Base-by-base conservation (phyloP, 2,329 filamentous ascomycete species). In the Fusarium globosum region DNA sequence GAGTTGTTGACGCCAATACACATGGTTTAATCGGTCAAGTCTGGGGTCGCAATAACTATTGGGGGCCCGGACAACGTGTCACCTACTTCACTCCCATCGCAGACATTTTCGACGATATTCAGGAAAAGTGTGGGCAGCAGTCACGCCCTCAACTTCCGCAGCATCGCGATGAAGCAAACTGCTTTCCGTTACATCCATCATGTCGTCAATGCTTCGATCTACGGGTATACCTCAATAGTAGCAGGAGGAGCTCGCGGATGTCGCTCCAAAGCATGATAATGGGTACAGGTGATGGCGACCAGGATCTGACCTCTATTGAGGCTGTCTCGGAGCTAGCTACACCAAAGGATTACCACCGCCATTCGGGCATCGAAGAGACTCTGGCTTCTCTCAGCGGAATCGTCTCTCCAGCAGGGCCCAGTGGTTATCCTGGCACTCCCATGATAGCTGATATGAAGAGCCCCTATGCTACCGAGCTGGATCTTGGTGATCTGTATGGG, bases 21-120 rank as follows among this genome's bases (percentile, higher is more conserved):
- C 80, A 84, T 35, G 71, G 77, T 9, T 78, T 86, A 16, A 68
- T 86, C 28, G 84, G 84, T 12, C 83, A 85, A 62, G 79, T 86
- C 41, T 86, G 84, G 84, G 84, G 84, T 2, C 78, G 84, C 20
- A 86, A 85, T 71, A 80, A 76, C 28, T 85, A 85, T 69, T 84
- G 79, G 75, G 85, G 84, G 0, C 68, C 81, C 1, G 85, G 85
- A 1, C 83, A 83, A 4, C 78, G 85, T 2, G 65, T 81, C 1
- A 82, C 84, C 10, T 86, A 79, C 76, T 86, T 86, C 73, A 86
- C 84, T 9, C 84, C 84, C 4, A 81, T 85, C 23, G 74, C 79
- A 36, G 85, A 86, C 66, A 79, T 86, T 20, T 82, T 86, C 28
- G 84, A 86, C 43, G 84, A 86, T 52, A 84, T 85, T 30, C 83